Base-by-base conservation (phyloP, 441 rosid genomes). In the Gossypium schwendimanii region DNA sequence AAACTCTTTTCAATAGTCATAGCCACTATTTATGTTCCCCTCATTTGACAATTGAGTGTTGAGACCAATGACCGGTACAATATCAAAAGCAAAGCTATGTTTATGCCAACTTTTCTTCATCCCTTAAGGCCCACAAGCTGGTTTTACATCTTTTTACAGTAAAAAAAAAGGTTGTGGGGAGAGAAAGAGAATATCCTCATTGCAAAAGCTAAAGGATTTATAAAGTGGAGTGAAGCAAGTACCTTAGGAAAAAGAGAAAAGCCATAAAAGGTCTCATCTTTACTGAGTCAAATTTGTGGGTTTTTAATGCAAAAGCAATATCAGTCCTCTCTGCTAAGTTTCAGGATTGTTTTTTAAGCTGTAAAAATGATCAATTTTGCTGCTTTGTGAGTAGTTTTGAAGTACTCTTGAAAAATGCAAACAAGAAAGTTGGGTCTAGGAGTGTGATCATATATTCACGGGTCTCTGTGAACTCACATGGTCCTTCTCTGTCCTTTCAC, bases 391-490 rank as follows among this genome's bases (percentile, higher is more conserved):
- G 23, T 21, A 21, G 23, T 21, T 77, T 68, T 60, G 63, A 76
- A 73, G 67, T 80, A 75, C 74, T 75, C 84, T 76, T 39, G 69
- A 76, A 49, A 31, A 50, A 72, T 73, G 75, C 71, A 76, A 54
- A 66, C 82, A 79, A 85, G 82, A 86, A 81, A 85, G 78, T 82
- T 64, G 71, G 75, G 62, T 77, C 59, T 83, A 77, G 84, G 79
- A 83, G 78, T 75, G 68, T 81, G 69, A 71, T 75, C 82, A 31
- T 6, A 4, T 31, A 31, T 31, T 31, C 33, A 36, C 78, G 64
- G 52, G 69, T 78, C 73, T 45, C 68, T 79, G 80, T 62, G 36
- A 79, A 76, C 66, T 71, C 76, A 58, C 75, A 68, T 64, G 73
- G 36, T 17, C 39, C 23, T 26, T 57, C 31, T 62, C 18, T 57